Base-by-base conservation (phyloP, 371 early-diverging fungal species). In the Funneliformis caledonium region DNA sequence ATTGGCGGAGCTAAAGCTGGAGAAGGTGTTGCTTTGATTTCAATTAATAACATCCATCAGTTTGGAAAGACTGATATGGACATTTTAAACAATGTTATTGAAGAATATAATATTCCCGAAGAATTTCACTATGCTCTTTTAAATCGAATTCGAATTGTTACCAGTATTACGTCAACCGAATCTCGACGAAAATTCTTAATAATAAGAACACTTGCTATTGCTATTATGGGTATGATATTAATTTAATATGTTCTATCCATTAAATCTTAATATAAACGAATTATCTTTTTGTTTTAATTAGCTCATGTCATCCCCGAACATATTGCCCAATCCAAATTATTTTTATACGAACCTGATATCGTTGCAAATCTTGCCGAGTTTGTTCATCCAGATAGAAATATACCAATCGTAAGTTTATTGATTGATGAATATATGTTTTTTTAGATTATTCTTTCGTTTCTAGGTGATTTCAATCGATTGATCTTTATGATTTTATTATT, bases 281-380 rank as follows among this genome's bases (percentile, higher is more conserved):
- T 50, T 48, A 6, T 37, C 61, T 67, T 48, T 37, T 72, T 33
- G 84, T 73, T 72, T 16, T 56, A 56, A 65, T 47, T 83, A 88
- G 88, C 90, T 9, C 89, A 91, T 83, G 88, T 91, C 60, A 86
- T 89, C 22, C 87, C 92, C 2, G 95, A 95, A 83, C 88, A 91
- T 1, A 87, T 91, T 59, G 91, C 94, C 42, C 90, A 93, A 70
- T 92, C 90, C 80, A 90, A 89, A 76, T 87, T 97, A 37, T 94
- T 96, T 81, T 86, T 92, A 12, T 94, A 93, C 83, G 97, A 97
- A 78, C 97, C 97, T 12, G 92, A 93, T 83, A 86, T 97, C 45
- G 91, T 96, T 16, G 83, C 89, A 12, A 90, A 94, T 52, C 82
- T 97, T 5, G 92, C 94, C 0, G 94, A 95, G 67, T 80, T 96